Percentiles rank a stretch among this genome's conserved stretches.
These are phyloP conservation scores for Trifolium subterraneum DNA, from an alignment of 306 rosid species.

Conservation along the genomic window DNA sequence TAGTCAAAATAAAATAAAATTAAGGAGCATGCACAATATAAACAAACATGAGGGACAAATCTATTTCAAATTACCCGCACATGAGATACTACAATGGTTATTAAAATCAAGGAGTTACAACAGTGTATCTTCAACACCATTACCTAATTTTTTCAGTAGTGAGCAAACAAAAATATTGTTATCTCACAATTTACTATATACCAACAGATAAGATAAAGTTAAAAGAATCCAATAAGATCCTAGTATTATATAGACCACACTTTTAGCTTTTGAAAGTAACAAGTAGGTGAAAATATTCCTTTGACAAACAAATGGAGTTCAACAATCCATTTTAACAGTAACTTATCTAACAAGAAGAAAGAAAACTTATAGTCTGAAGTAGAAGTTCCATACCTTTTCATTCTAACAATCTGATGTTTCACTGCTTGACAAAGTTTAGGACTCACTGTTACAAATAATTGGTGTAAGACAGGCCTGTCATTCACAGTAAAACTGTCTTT, in stretches of 20 bases:
- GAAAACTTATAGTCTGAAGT: not conserved
- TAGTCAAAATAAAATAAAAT: too few species aligned
- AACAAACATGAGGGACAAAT: not conserved
- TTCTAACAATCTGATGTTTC: not conserved
- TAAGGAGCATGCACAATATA: too few species aligned
- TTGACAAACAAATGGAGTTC: too few species aligned
- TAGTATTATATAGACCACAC: too few species aligned
- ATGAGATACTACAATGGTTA: not conserved
- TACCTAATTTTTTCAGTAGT: too few species aligned
- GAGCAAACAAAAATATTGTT: too few species aligned
- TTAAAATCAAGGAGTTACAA: too few species aligned
- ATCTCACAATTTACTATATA: too few species aligned
- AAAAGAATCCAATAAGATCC: too few species aligned
- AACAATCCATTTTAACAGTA: not conserved
- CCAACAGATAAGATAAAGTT: not conserved
- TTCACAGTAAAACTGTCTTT: conserved; percentile 29
- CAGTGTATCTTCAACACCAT: too few species aligned
- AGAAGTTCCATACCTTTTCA: not conserved
- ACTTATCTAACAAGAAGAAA: not conserved
- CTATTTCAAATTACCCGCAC: not conserved
- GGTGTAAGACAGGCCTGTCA: conserved; percentile 49
- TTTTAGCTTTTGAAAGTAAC: too few species aligned
- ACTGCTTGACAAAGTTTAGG: not conserved
- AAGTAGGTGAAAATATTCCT: too few species aligned
- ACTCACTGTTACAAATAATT: conserved; percentile 71